Conservation (phyloP, 768 basidiomycete species). For the Pulveroboletus frians region DNA sequence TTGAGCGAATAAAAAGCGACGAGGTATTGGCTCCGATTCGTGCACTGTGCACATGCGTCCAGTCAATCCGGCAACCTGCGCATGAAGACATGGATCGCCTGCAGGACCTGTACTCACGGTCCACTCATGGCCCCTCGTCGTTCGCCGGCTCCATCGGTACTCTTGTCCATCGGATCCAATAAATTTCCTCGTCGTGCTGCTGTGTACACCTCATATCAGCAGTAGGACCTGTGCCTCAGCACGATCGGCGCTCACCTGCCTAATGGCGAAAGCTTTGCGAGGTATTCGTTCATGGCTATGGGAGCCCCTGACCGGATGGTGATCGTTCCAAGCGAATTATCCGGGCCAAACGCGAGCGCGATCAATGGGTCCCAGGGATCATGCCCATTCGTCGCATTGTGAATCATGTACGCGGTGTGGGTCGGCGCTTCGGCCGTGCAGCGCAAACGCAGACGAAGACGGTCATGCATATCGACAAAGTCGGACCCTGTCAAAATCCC, state of each 20-base stretch:
- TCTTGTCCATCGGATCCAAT: constrained; percentile 53
- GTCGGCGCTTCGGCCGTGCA: constrained; percentile 41
- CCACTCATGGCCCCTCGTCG: constrained; percentile 54
- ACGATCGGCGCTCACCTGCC: constrained; percentile 38
- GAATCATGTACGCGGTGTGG: constrained; percentile 49
- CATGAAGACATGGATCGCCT: too few relatives aligned
- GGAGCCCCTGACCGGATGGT: constrained; percentile 35
- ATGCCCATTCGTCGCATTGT: constrained; percentile 32
- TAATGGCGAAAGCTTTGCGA: constrained; percentile 35
- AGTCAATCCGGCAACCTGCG: background rate
- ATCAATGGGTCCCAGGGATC: constrained; percentile 37
- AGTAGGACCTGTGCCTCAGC: background rate
- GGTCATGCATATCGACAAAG: constrained; percentile 60
- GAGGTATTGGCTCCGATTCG: constrained; percentile 43
- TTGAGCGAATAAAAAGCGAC: constrained; percentile 62
- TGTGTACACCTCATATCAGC: constrained; percentile 20
- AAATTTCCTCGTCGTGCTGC: constrained; percentile 48
- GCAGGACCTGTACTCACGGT: constrained; percentile 39
- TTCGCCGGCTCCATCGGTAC: constrained; percentile 55
- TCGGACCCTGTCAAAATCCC: constrained; percentile 50
- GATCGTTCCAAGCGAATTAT: constrained; percentile 49
- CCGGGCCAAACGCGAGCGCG: constrained; percentile 47
- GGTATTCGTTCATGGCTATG: constrained; percentile 49
- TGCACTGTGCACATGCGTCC: constrained; percentile 40
- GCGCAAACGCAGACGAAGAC: constrained; percentile 46